These are phyloP conservation scores for Boletus barrowsii DNA, from an alignment of 768 basidiomycete species.

Conservation along the genomic window DNA sequence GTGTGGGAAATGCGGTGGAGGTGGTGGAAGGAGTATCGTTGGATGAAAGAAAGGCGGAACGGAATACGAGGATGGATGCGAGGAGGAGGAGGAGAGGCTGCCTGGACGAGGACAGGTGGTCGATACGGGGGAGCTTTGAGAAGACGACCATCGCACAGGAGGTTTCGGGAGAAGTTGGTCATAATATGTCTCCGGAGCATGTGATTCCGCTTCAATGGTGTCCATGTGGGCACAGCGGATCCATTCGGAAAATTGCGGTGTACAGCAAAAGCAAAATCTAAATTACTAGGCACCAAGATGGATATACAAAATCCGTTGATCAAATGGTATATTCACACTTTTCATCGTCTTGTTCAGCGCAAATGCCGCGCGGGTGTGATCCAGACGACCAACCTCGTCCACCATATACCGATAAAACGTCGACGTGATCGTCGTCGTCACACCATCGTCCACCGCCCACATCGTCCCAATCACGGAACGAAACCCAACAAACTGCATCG, in stretches of 20 bases:
- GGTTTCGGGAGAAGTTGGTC: too few relatives aligned
- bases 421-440: background rate
- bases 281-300: background rate
- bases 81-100: constrained; percentile 35
- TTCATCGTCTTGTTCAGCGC: background rate
- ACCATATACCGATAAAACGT: background rate
- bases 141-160: constrained; percentile 14
- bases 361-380: background rate
- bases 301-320: background rate
- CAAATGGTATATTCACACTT: background rate
- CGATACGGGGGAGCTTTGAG: constrained; percentile 3
- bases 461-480: constrained; percentile 1
- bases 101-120: too few relatives aligned
- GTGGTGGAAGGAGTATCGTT: constrained; percentile 43
- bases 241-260: too few relatives aligned
- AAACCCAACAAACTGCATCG: background rate
- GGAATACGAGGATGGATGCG: constrained; percentile 48
- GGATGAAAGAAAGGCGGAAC: constrained; percentile 36
- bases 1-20: constrained; percentile 63
- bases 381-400: background rate
- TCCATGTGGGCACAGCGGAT: too few relatives aligned
- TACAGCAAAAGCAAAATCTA: too few relatives aligned
- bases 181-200: background rate
- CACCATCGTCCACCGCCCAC: background rate
- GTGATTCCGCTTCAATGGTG: constrained; percentile 6